Percentiles rank a stretch among this genome's conserved stretches.
These are phyloP conservation scores for Cylindrotheca fusiformis DNA, from an alignment of 108 stramenopile species.

Conservation along the genomic window DNA sequence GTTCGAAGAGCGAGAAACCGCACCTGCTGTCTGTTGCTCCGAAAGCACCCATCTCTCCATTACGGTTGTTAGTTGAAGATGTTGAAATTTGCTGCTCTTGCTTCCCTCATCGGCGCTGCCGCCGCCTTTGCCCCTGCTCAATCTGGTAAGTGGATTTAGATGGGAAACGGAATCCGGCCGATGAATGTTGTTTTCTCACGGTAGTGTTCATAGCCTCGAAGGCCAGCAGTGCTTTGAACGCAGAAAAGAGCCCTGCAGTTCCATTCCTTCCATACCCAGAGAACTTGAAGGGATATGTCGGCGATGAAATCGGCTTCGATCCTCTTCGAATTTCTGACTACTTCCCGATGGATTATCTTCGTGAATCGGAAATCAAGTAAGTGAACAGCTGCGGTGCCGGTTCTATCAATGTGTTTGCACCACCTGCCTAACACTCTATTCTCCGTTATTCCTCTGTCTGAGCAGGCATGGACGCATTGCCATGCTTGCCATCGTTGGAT, in stretches of 20 bases:
- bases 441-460: background rate
- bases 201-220: slow-evolving; percentile 17
- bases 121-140: slow-evolving; percentile 60
- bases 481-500: slow-evolving; percentile 93
- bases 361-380: slow-evolving; percentile 90
- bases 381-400: background rate
- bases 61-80: background rate
- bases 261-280: slow-evolving; percentile 93
- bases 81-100: slow-evolving; percentile 49
- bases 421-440: background rate
- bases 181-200: background rate
- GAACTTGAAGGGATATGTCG: slow-evolving; percentile 86
- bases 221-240: slow-evolving; percentile 33
- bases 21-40: background rate
- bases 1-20: background rate
- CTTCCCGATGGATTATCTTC: slow-evolving; percentile 89
- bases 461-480: slow-evolving; percentile 89
- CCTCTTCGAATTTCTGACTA: slow-evolving; percentile 90
- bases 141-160: slow-evolving; percentile 10
- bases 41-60: too few species aligned
- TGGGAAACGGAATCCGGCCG: background rate
- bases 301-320: slow-evolving; percentile 91
- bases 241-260: slow-evolving; percentile 64
- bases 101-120: slow-evolving; percentile 52
- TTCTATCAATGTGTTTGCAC: background rate